A percentile compares a stretch with the other conserved stretches of the same genome.
Conservation (phyloP, 176 grass and related monocot species). For the sorghum (Sorghum bicolor) region DNA sequence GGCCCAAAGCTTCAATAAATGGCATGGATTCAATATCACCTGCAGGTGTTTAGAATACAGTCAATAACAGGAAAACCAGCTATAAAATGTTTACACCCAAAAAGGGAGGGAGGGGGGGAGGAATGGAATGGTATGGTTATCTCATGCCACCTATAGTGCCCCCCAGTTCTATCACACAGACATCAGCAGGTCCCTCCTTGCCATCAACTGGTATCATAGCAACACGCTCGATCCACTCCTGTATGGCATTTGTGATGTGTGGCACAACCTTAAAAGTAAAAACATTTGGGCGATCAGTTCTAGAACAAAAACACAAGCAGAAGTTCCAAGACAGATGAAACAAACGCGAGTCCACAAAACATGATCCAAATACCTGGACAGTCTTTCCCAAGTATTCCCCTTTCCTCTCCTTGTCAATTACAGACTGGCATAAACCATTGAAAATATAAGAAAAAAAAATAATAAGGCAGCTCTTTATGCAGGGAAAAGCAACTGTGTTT, state of each 20-base stretch:
- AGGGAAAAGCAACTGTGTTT: constrained; percentile 27
- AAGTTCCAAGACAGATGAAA: constrained; percentile 11
- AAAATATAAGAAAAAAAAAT: constrained; percentile 20
- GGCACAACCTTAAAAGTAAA: constrained; percentile 57
- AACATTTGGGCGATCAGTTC: constrained; percentile 24
- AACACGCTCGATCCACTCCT: constrained; percentile 70
- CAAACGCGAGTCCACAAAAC: neutral
- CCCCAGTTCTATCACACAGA: constrained; percentile 70
- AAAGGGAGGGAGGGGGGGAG: too few relatives aligned
- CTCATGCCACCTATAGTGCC: constrained; percentile 62
- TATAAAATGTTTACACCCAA: constrained; percentile 30
- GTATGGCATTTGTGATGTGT: constrained; percentile 80
- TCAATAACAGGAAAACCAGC: constrained; percentile 38
- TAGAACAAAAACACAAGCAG: constrained; percentile 20
- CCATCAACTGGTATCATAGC: constrained; percentile 71
- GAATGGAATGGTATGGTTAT: neutral
- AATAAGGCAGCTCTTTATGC: constrained; percentile 15
- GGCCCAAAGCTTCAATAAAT: constrained; percentile 81
- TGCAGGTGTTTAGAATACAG: constrained; percentile 36
- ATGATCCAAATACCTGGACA: constrained; percentile 49
- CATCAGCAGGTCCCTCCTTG: constrained; percentile 65
- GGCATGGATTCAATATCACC: constrained; percentile 90
- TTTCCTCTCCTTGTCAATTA: constrained; percentile 70
- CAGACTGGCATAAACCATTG: constrained; percentile 46
- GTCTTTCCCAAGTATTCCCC: constrained; percentile 77